Evolutionary conservation across 169 alveolate genomes (phyloP).

Genomic region (Pseudocohnilembus persalinus): DNA sequence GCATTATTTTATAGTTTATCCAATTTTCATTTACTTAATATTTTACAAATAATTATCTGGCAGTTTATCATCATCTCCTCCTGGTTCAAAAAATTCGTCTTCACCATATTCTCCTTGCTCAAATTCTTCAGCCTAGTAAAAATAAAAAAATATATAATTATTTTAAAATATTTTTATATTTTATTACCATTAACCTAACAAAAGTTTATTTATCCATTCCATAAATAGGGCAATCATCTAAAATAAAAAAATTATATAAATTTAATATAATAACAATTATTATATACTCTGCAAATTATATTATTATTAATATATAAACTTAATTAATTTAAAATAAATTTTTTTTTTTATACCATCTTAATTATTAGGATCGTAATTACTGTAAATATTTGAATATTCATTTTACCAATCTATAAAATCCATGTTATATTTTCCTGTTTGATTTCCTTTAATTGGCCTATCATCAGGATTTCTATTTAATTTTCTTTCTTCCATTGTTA

Average conservation of each 20-base stretch:
- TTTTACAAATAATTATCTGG: constrained; percentile 1
- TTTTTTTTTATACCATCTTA: background rate
- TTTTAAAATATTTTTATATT: no score
- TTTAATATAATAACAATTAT: no score
- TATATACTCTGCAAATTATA: no score
- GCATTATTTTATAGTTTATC: constrained; percentile 24
- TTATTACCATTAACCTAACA: background rate
- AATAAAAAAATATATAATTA: no score
- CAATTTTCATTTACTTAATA: constrained; percentile 39
- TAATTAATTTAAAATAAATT: no score
- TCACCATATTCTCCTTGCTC: background rate
- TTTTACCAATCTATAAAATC: background rate
- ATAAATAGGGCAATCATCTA: background rate
- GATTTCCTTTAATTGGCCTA: background rate
- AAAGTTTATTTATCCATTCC: background rate
- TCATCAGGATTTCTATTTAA: no score
- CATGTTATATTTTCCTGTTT: background rate
- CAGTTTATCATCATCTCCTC: background rate
- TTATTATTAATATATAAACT: no score
- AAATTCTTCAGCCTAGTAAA: background rate
- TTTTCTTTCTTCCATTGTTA: no score
- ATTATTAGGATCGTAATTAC: background rate
- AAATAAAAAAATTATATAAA: no score
- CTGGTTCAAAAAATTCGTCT: background rate
- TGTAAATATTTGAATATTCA: background rate